Conservation (phyloP, 129 eudicot genomes). For the Ambrosia artemisiifolia region DNA sequence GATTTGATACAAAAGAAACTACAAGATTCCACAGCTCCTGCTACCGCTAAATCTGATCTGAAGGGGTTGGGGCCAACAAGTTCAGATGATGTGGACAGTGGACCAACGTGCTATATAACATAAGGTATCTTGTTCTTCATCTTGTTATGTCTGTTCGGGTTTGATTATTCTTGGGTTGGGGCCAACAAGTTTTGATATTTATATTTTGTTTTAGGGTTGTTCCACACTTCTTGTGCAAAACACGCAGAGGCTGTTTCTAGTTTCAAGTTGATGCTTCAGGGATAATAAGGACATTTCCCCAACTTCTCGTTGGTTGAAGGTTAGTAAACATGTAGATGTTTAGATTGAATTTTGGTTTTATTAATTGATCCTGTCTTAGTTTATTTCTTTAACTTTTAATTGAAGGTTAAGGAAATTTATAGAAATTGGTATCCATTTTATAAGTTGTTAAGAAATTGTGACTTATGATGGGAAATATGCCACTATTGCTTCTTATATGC, state of each 20-base stretch:
- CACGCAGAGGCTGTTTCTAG: slow-evolving; percentile 62
- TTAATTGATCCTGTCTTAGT: background rate
- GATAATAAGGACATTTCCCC: slow-evolving; percentile 67
- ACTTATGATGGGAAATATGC: background rate
- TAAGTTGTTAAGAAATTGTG: background rate
- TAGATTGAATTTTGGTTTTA: background rate
- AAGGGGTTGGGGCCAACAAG: slow-evolving; percentile 73
- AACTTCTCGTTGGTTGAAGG: slow-evolving; percentile 93
- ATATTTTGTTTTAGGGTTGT: slow-evolving; percentile 50
- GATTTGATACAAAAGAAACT: slow-evolving; percentile 91
- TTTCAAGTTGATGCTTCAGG: slow-evolving; percentile 79
- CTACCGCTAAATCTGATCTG: slow-evolving; percentile 46
- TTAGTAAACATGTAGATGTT: slow-evolving; percentile 8
- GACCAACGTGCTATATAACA: slow-evolving; percentile 76
- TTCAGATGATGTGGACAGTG: slow-evolving; percentile 83
- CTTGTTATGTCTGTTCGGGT: background rate
- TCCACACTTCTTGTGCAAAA: slow-evolving; percentile 59
- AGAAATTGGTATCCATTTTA: slow-evolving; percentile 17
- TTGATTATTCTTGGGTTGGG: no score
- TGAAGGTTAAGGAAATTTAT: slow-evolving; percentile 76
- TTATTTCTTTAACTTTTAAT: slow-evolving; percentile 18
- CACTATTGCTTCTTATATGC: background rate
- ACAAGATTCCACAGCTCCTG: slow-evolving; percentile 77
- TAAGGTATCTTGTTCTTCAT: slow-evolving; percentile 47
- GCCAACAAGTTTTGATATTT: background rate